Evolutionary conservation across 345 rosid species (phyloP).

Genomic region (Balakata baccata): DNA sequence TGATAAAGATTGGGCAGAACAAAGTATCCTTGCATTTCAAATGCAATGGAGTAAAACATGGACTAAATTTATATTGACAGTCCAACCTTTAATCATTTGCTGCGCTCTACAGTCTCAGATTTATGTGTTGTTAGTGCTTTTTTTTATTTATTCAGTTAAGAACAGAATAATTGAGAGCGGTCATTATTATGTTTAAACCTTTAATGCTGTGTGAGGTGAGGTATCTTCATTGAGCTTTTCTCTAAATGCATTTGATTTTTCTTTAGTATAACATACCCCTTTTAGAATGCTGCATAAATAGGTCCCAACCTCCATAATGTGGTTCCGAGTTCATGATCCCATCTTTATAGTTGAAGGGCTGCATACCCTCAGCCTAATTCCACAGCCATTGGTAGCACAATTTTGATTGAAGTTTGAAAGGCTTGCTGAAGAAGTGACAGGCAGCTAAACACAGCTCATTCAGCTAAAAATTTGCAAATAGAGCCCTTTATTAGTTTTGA

Average conservation of each 20-base stretch:
- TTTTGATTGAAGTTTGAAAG: not conserved
- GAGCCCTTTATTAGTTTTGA: not conserved
- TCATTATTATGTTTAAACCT: not conserved
- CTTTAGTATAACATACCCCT: not conserved
- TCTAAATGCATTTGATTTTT: not conserved
- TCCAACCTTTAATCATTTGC: not conserved
- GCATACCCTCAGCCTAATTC: not conserved
- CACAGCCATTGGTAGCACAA: not conserved
- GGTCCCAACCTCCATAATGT: not conserved
- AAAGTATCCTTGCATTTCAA: not conserved
- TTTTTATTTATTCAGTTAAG: not conserved
- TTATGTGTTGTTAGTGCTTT: not conserved
- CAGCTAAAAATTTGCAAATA: not conserved
- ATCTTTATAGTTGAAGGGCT: not conserved
- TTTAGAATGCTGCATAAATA: not conserved
- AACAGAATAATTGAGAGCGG: not conserved
- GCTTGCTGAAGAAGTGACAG: not conserved
- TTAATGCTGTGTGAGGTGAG: no score
- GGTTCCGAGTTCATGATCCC: not conserved
- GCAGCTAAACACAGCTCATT: not conserved
- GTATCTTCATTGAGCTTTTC: not conserved
- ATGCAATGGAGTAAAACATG: not conserved
- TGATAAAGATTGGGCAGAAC: not conserved
- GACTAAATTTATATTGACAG: not conserved
- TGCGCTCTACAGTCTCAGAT: not conserved